Percentiles rank a stretch among this genome's conserved stretches.
phyloP scores from a whole-genome alignment of 805 yeast species.

The Sugiyamaella valdiviana region DNA sequence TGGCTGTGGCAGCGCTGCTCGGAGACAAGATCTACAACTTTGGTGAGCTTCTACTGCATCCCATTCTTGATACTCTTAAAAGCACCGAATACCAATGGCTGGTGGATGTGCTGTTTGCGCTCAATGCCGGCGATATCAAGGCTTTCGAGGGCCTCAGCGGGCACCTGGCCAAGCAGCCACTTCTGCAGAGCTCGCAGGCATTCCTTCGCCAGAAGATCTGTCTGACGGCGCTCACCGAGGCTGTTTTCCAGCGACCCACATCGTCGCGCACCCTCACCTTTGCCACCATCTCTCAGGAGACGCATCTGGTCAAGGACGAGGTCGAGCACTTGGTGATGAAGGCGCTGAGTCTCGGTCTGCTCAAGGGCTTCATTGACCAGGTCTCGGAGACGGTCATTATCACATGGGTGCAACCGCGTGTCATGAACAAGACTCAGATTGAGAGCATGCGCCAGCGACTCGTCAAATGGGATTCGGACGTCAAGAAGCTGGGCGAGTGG shows the following conservation, averaged over 20 bases:
- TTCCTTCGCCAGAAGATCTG: conserved; percentile 87
- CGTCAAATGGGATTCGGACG: conserved; percentile 71
- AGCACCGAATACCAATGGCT: conserved; percentile 60
- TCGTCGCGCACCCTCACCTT: conserved; percentile 69
- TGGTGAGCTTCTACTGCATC: conserved; percentile 90
- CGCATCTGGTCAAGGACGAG: conserved; percentile 58
- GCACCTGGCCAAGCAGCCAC: conserved; percentile 43
- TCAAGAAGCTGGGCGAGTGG: conserved; percentile 54
- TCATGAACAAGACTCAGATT: conserved; percentile 77
- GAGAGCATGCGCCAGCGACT: conserved; percentile 67
- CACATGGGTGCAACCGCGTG: conserved; percentile 95
- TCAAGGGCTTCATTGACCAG: conserved; percentile 89
- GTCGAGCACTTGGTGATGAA: conserved; percentile 91
- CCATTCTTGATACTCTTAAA: conserved; percentile 54
- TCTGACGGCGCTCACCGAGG: conserved; percentile 83
- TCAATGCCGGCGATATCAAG: conserved; percentile 72
- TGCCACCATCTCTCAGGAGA: conserved; percentile 64
- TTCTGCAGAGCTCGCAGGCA: conserved; percentile 50
- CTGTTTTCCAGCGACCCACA: conserved; percentile 70
- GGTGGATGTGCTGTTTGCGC: conserved; percentile 56
- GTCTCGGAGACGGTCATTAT: conserved; percentile 70
- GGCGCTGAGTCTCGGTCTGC: conserved; percentile 74
- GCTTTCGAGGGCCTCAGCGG: conserved; percentile 49
- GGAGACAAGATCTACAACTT: conserved; percentile 93
- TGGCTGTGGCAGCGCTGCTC: conserved; percentile 77